These are phyloP conservation scores for Tricholomella constricta DNA, from an alignment of 768 basidiomycete species.

Conservation along the genomic window DNA sequence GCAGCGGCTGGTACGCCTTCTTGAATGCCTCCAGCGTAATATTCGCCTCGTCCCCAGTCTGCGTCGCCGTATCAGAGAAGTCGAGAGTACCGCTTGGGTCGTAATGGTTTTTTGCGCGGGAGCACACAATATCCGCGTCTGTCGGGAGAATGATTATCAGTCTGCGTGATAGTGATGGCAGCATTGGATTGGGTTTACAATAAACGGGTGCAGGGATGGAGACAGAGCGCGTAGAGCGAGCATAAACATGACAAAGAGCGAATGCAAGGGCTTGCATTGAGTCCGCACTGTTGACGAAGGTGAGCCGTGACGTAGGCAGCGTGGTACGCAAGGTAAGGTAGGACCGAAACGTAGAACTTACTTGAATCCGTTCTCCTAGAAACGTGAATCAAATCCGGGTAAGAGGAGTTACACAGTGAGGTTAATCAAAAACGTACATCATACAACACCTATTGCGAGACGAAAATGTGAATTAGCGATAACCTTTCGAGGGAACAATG, in stretches of 20 bases:
- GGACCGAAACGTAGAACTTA: conserved; percentile 29
- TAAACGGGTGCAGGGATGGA: conserved; percentile 87
- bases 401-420: neutral
- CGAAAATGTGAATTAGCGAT: neutral
- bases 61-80: conserved; percentile 38
- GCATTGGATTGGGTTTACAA: conserved; percentile 46
- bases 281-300: conserved; percentile 47
- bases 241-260: conserved; percentile 78
- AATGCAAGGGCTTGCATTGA: conserved; percentile 71
- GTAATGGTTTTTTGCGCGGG: conserved; percentile 65
- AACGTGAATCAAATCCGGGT: neutral
- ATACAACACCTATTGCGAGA: conserved; percentile 34
- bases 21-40: conserved; percentile 49
- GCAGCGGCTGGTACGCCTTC: conserved; percentile 48
- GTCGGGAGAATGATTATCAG: neutral
- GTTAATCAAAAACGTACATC: conserved; percentile 35
- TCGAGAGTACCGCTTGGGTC: conserved; percentile 52
- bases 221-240: conserved; percentile 79
- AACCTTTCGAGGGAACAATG: neutral
- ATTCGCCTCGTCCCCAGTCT: conserved; percentile 37
- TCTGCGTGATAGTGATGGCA: neutral
- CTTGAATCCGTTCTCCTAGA: conserved; percentile 62
- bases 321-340: too few species aligned
- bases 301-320: too few species aligned
- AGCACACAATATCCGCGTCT: conserved; percentile 81